Percentiles rank a stretch among this genome's conserved stretches.
Evolutionary conservation across 805 yeast genomes (phyloP).

Genomic region (Metschnikowia noctiluminum): DNA sequence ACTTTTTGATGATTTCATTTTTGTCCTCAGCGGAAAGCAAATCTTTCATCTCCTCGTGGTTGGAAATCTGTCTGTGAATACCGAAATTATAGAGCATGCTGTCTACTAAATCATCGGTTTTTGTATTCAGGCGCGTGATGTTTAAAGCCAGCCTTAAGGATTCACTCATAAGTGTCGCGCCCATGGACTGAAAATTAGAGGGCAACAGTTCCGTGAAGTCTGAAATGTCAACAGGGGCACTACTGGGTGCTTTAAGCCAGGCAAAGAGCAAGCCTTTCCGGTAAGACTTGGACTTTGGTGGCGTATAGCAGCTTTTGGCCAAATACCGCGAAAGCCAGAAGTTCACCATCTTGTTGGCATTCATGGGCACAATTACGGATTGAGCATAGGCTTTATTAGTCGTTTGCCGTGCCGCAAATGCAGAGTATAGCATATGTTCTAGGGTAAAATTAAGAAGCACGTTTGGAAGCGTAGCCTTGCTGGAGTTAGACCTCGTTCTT

Average conservation of each 20-base stretch:
- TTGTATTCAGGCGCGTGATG: conserved; percentile 22
- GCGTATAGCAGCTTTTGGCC: conserved; percentile 13
- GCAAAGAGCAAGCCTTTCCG: conserved; percentile 13
- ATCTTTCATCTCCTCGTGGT: conserved; percentile 8
- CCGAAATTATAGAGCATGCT: conserved; percentile 53
- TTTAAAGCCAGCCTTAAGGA: conserved; percentile 7
- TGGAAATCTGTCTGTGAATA: conserved; percentile 10
- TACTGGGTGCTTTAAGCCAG: conserved; percentile 13
- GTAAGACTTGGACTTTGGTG: conserved; percentile 11
- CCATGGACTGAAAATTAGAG: conserved; percentile 3
- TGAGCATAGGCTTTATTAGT: conserved; percentile 8
- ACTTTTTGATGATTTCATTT: background rate
- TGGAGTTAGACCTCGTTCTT: conserved; percentile 35
- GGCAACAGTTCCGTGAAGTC: conserved; percentile 4
- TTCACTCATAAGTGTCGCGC: conserved; percentile 6
- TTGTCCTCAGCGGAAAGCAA: conserved; percentile 1
- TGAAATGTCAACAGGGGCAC: conserved; percentile 12
- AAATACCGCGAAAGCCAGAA: conserved; percentile 38
- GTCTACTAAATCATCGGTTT: conserved; percentile 67
- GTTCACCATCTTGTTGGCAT: conserved; percentile 34
- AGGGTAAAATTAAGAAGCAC: conserved; percentile 36
- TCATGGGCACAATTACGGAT: conserved; percentile 32
- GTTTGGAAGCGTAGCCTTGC: conserved; percentile 35
- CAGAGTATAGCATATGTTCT: conserved; percentile 36
- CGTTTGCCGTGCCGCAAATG: conserved; percentile 21